phyloP scores from a whole-genome alignment of 192 early-diverging fungal genomes.

The Dissophora ornata region DNA sequence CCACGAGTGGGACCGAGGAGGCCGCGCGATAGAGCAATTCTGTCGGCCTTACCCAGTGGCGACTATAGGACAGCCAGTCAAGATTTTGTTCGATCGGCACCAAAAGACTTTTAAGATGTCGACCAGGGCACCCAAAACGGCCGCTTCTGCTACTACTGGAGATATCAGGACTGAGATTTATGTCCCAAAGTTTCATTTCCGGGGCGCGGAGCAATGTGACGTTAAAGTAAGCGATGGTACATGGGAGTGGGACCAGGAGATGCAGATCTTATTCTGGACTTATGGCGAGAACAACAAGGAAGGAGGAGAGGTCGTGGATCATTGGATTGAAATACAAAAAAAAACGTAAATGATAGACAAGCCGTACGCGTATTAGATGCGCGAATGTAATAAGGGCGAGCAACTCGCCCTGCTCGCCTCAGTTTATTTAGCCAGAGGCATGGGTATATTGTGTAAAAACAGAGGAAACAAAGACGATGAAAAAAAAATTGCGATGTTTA shows the following conservation, averaged over 20 bases:
- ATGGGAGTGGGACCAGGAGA: slow-evolving; percentile 24
- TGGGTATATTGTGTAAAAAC: not conserved
- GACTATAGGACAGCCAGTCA: slow-evolving; percentile 26
- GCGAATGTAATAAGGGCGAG: too few species aligned
- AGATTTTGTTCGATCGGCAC: slow-evolving; percentile 33
- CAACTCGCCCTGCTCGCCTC: too few species aligned
- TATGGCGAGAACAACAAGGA: slow-evolving; percentile 2
- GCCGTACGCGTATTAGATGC: not conserved
- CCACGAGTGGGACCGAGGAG: slow-evolving; percentile 20
- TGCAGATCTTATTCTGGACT: slow-evolving; percentile 24
- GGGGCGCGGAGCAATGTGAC: not conserved
- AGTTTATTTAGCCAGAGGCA: too few species aligned
- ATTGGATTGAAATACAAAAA: slow-evolving; percentile 3
- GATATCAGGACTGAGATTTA: slow-evolving; percentile 18
- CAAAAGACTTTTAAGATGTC: slow-evolving; percentile 8
- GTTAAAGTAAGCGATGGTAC: slow-evolving; percentile 25
- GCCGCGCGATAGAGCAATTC: slow-evolving; percentile 45
- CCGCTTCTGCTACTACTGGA: not conserved
- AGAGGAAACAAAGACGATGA: not conserved
- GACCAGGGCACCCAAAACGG: not conserved
- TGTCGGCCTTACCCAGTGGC: slow-evolving; percentile 44
- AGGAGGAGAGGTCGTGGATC: too few species aligned
- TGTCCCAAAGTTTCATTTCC: slow-evolving; percentile 24
- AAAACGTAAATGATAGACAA: too few species aligned
- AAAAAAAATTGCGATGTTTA: slow-evolving; percentile 3